Base-by-base conservation (phyloP, 495 filamentous ascomycete genomes). In the Podospora anserina region DNA sequence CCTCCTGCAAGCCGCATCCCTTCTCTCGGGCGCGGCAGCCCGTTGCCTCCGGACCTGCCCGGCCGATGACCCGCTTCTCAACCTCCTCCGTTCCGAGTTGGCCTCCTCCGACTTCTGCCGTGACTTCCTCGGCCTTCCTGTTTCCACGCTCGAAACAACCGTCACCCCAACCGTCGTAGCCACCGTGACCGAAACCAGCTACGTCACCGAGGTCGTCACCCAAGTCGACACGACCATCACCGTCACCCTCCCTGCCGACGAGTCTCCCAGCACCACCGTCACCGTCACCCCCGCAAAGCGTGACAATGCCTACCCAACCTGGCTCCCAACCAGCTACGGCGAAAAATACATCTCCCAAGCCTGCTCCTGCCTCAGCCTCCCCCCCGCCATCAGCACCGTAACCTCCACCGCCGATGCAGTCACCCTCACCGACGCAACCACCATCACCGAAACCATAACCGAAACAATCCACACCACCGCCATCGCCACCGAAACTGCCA, bases 331-430 rank as follows among this genome's bases (percentile, higher is more conserved):
- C 49, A 64, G 34, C 11, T 68, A 68, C 30, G n/a, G n/a, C 20
- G 18, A 39, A 11, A n/a, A 15, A 5, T 61, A 63, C 34, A 55
- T 69, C n/a, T 69, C 67, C 18, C 59, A 62, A 56, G 67, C 67
- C 55, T 69, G 67, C 62, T 20, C 20, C 28, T 69, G 67, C 62
- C 67, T 69, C 61, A 57, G 67, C 28, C 19, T 69, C 9, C 28
- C 67, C 54, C 67, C 44, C 5, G 27, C 67, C 18, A 55, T 61
- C 3, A 34, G 55, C 28, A 69, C 67, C 16, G 39, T 55, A 11
- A 69, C 67, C n/a, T 28, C 28, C 1, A 64, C 71, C 20, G 65
- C 65, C 54, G 60, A 68, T 28, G 16, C 20, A 26, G 58, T 60
- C 13, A 60, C 62, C 9, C 28, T 26, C 2, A 69, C 30, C 30